Evolutionary conservation across 1,284 basidiomycete species (phyloP), one percentile per base, ranked within the genome.

Genomic region (Tilletiopsis washingtonensis): DNA sequence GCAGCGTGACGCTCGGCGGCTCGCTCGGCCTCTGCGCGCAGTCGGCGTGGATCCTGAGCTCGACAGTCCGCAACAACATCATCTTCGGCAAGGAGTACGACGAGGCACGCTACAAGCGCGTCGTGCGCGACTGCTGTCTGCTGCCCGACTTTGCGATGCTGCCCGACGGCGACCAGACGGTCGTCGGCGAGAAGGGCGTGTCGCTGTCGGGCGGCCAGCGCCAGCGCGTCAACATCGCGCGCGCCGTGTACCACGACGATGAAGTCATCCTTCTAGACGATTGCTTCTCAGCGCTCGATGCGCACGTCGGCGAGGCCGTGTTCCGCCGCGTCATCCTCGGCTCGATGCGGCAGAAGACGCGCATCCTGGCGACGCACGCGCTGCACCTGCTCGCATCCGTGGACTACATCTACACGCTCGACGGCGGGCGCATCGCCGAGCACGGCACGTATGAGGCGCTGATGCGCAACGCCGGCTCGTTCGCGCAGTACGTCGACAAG

Each of bases 1-100:
- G 54, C 11, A 42, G 25, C 26, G 56, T 56, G n/a, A 25, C 15
- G 9, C 43, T 53, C 19, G 51, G 46, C 4, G 47, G 46, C 26
- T 23, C 17, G 12, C 26, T 53, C 2, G 53, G 34, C 29, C 17
- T 37, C n/a, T 51, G 50, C 36, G 17, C 44, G 17, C 50, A 51
- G 24, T 23, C 25, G 15, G 20, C 49, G 2, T 51, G 49, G 49
- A 51, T 51, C 27, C 25, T 47, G 34, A 50, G 44, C 39, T 79
- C 82, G 1, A 83, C 82, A 1, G 81, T 86, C 40, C 78, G 84
- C 38, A 84, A 90, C 44, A 93, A 93, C 68, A 83, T 93, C 46
- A 81, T 85, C 48, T 91, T 91, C 64, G 88, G 88, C 34, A 78
- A 82, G 32, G 82, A 83, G 1, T 90, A 84, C 65, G 84, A 91